Evolutionary conservation across 768 basidiomycete genomes (phyloP).

Genomic region (Thelephora aurantiotincta): DNA sequence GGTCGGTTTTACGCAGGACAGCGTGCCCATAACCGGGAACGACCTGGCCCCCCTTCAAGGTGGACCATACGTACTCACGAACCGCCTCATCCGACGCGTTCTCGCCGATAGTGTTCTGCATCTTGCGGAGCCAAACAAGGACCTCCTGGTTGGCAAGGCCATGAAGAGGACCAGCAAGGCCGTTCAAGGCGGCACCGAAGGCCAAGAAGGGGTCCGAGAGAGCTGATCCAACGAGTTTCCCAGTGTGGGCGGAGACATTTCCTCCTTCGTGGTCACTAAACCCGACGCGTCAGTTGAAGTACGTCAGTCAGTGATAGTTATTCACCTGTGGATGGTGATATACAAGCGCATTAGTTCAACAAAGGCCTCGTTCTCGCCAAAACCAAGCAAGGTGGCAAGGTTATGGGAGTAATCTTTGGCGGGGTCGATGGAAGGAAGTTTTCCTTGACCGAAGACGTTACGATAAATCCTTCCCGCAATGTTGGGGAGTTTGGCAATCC

Average conservation of each 20-base stretch:
- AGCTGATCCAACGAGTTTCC: conserved; percentile 87
- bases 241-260: conserved; percentile 93
- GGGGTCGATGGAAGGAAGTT: conserved; percentile 73
- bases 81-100: conserved; percentile 77
- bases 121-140: conserved; percentile 84
- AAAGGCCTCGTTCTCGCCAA: conserved; percentile 74
- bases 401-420: conserved; percentile 85
- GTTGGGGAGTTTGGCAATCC: conserved; percentile 93
- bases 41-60: conserved; percentile 86
- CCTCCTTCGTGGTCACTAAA: conserved; percentile 92
- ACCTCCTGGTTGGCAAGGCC: conserved; percentile 98
- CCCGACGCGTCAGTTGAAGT: not conserved
- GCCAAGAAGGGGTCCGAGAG: conserved; percentile 97
- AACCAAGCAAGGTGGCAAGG: conserved; percentile 81
- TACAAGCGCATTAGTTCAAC: conserved; percentile 93
- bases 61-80: conserved; percentile 89
- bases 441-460: conserved; percentile 80
- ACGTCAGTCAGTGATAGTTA: not conserved
- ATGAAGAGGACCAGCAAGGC: conserved; percentile 93
- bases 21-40: conserved; percentile 89
- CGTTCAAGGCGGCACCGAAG: conserved; percentile 85
- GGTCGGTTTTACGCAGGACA: conserved; percentile 82
- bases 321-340: conserved; percentile 86
- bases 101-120: conserved; percentile 83
- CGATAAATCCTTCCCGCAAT: conserved; percentile 90